A percentile compares a stretch with the other conserved stretches of the same genome.
Conservation (phyloP, 192 early-diverging fungal genomes). For the Paraglomus brasilianum region DNA sequence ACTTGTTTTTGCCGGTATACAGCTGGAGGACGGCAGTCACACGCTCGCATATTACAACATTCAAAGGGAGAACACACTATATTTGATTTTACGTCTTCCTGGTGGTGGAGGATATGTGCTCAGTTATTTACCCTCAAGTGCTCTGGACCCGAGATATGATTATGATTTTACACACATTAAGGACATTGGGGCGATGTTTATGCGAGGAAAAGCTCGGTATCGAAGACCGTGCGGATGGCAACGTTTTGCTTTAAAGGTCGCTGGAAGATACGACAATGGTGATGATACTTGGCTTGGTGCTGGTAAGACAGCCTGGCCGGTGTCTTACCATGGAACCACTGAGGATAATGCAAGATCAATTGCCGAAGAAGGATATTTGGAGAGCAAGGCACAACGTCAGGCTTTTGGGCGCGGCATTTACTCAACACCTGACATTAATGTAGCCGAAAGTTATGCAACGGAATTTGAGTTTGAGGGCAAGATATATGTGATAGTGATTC, state of each 20-base stretch:
- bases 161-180: constrained; percentile 24
- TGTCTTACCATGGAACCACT: constrained; percentile 25
- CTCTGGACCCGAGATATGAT: constrained; percentile 7
- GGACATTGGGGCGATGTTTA: background rate
- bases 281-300: constrained; percentile 21
- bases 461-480: background rate
- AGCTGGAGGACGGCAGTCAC: constrained; percentile 67
- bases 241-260: constrained; percentile 14
- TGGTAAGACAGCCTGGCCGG: background rate
- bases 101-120: constrained; percentile 40
- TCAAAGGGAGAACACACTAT: constrained; percentile 67
- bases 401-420: constrained; percentile 5
- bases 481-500: background rate
- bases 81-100: constrained; percentile 65
- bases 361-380: constrained; percentile 8
- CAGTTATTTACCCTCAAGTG: background rate
- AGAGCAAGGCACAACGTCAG: background rate
- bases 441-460: background rate
- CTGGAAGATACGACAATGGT: constrained; percentile 10
- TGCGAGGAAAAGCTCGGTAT: constrained; percentile 3
- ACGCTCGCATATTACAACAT: constrained; percentile 69
- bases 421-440: background rate
- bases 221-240: constrained; percentile 22
- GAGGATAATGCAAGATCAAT: constrained; percentile 22
- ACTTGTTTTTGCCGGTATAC: constrained; percentile 70